A percentile compares a stretch with the other conserved stretches of the same genome.
These are phyloP conservation scores for Chenopodium quinoa DNA, from an alignment of 148 eudicot genomes.

Conservation along the genomic window DNA sequence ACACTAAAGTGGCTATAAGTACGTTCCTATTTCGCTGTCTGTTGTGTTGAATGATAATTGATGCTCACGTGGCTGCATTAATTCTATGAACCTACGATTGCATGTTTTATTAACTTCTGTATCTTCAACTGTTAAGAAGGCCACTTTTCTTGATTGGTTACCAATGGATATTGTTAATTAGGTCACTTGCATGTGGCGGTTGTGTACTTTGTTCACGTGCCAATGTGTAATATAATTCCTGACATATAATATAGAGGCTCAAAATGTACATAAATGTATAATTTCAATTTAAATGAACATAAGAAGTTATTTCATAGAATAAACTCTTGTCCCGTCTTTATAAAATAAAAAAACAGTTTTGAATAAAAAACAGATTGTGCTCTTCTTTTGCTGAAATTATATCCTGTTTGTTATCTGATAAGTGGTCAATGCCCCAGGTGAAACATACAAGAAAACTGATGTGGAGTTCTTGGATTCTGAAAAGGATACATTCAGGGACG, in stretches of 20 bases:
- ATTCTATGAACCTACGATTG: not conserved
- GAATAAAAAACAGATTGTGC: not conserved
- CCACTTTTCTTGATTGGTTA: not conserved
- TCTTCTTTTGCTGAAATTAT: not conserved
- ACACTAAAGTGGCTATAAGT: constrained; percentile 89
- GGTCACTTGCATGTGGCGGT: not conserved
- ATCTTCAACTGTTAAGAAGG: not conserved
- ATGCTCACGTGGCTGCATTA: not conserved
- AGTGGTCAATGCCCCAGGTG: constrained; percentile 49
- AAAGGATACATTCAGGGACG: constrained; percentile 84
- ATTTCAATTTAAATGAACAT: not conserved
- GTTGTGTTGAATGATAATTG: not conserved
- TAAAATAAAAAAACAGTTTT: no score
- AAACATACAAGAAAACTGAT: constrained; percentile 83
- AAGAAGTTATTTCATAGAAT: not conserved
- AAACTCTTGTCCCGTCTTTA: not conserved
- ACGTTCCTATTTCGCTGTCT: constrained; percentile 30
- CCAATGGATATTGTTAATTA: not conserved
- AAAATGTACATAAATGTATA: no score
- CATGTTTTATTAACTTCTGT: not conserved
- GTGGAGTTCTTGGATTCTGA: constrained; percentile 78
- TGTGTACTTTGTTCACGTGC: not conserved
- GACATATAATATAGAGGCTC: not conserved
- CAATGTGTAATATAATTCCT: not conserved
- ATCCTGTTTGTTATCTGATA: constrained; percentile 17